Base-by-base conservation (phyloP, 2,329 filamentous ascomycete species). In the Shiraia sp. region DNA sequence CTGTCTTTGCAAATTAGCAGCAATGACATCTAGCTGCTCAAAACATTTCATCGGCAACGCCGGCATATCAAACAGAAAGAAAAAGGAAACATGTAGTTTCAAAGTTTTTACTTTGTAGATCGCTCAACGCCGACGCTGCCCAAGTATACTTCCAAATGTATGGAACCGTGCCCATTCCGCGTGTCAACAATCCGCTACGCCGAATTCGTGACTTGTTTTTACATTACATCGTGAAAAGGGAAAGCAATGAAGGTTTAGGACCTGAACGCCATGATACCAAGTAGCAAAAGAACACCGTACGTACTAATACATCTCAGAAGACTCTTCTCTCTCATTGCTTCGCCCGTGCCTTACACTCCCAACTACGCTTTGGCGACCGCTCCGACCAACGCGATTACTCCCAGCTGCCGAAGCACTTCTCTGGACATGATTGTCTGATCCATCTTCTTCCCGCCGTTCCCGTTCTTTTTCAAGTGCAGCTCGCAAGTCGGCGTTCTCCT, bases 401-500 rank as follows among this genome's bases (percentile, higher is more conserved):
- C 51, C 49, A 32, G 47, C 47, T 2, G 50, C 51, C 33, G 55
- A 47, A 15, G 45, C 47, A 36, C 42, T 53, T 16, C 52, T 47
- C 28, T 53, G 43, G n/a, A 54, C 30, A 34, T n/a, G n/a, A n/a
- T 45, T 52, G 2, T 47, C 37, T 17, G 27, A 6, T 13, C 22
- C 49, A 12, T 63, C 59, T 13, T 57, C 57, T 2, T 46, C 61
- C 10, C 51, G 49, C 16, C 55, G 49, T 22, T 68, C 66, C 30
- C 75, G 71, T 59, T 82, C 81, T 45, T 79, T 68, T 58, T 83
- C 84, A 42, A 90, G 71, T 69, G 84, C 79, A 12, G 79, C 77
- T 42, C 81, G 76, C 46, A 93, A 70, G 52, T 87, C 82, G 53
- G 85, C 80, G 61, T 90, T 90, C 72, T 90, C 86, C 39, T 79